Evolutionary conservation across 2,329 filamentous ascomycete genomes (phyloP).

Genomic region (Akanthomyces dipterigenus): DNA sequence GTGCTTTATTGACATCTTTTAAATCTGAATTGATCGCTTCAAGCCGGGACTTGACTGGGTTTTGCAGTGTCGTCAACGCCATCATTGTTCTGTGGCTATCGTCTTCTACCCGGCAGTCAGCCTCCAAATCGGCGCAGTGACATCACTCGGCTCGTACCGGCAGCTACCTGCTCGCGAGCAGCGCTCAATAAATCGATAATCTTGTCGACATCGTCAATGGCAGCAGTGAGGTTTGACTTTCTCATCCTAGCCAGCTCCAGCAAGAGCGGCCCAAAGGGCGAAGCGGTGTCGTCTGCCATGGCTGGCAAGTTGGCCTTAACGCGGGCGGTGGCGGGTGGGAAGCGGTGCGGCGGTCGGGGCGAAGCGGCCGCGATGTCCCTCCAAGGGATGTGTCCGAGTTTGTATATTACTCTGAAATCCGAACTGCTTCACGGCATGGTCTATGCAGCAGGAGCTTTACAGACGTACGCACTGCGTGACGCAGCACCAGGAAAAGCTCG

Average conservation of each 20-base stretch:
- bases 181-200: slow-evolving; percentile 71
- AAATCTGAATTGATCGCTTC: slow-evolving; percentile 74
- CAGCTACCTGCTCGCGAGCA: slow-evolving; percentile 66
- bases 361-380: not conserved
- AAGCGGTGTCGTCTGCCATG: slow-evolving; percentile 30
- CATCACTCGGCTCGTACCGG: slow-evolving; percentile 40
- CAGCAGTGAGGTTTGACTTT: slow-evolving; percentile 60
- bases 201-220: slow-evolving; percentile 72
- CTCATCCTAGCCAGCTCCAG: slow-evolving; percentile 69
- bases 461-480: not conserved
- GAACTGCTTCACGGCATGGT: not conserved
- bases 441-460: not conserved
- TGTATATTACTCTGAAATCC: not conserved
- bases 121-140: not conserved
- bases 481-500: not conserved
- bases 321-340: not conserved
- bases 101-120: slow-evolving; percentile 22
- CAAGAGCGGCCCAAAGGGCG: slow-evolving; percentile 51
- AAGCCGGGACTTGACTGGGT: slow-evolving; percentile 73
- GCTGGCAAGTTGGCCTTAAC: slow-evolving; percentile 8
- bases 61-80: slow-evolving; percentile 77
- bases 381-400: not conserved
- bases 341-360: not conserved
- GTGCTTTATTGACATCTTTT: slow-evolving; percentile 73
- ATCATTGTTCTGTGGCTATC: slow-evolving; percentile 57